phyloP scores from a whole-genome alignment of 2,329 filamentous ascomycete species.

The Colletotrichum falcatum region DNA sequence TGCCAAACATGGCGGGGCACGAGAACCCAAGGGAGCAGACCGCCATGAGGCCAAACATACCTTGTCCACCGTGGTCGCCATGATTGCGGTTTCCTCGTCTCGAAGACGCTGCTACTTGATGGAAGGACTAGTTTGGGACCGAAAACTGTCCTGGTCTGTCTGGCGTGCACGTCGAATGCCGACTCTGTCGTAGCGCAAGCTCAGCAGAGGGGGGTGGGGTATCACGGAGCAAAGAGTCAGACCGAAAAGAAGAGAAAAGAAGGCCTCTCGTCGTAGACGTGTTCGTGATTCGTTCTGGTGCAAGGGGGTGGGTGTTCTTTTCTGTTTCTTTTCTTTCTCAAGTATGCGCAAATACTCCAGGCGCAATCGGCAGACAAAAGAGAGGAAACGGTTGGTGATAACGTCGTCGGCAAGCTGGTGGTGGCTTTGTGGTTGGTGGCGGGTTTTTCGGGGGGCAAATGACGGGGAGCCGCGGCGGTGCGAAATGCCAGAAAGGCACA shows the following conservation, averaged over 20 bases:
- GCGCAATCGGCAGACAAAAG: not conserved
- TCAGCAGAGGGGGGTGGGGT: not conserved
- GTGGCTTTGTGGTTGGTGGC: slow-evolving; percentile 7
- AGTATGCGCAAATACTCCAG: not conserved
- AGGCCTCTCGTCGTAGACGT: not conserved
- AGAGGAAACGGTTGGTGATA: not conserved
- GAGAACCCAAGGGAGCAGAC: not conserved
- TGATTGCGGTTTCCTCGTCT: slow-evolving; percentile 61
- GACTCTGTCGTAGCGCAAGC: not conserved
- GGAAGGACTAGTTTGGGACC: not conserved
- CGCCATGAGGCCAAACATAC: slow-evolving; percentile 59
- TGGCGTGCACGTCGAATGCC: slow-evolving; percentile 10
- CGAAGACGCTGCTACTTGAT: slow-evolving; percentile 15
- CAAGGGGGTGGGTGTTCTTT: not conserved
- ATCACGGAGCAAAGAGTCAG: not conserved
- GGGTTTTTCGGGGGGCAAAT: slow-evolving; percentile 34
- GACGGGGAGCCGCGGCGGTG: slow-evolving; percentile 28
- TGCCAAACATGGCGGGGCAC: slow-evolving; percentile 29
- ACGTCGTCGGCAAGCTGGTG: slow-evolving; percentile 12
- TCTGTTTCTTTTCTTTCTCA: not conserved
- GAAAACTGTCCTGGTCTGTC: slow-evolving; percentile 1
- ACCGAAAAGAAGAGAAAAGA: not conserved
- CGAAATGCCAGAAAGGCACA: slow-evolving; percentile 45
- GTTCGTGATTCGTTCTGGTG: not conserved
- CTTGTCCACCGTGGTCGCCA: slow-evolving; percentile 99